Evolutionary conservation across 192 early-diverging fungal genomes (phyloP), one percentile per base, ranked within the genome.

Genomic region (Linnemannia zychae): DNA sequence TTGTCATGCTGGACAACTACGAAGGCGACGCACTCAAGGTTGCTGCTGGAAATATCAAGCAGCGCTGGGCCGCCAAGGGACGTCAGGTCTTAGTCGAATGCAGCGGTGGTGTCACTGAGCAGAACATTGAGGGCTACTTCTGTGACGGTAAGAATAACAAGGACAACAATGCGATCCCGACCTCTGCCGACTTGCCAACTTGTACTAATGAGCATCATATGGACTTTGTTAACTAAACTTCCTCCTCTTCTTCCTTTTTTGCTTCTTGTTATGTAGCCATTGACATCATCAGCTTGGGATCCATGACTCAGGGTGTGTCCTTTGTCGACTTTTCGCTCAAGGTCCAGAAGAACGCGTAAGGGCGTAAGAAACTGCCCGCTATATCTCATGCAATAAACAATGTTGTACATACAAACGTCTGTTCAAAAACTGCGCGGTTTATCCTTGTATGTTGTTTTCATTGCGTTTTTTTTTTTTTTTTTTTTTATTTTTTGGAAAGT

Each of bases 291-390:
- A 96, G 94, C 77, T 95, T 99, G 93, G 96, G 97, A 40, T 92
- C 94, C 57, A 91, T 99, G 78, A 96, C 97, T 12, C 98, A 99
- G 79, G 93, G 96, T 79, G 98, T 99, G 7, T 96, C 95, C 22
- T 97, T 98, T 86, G 94, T 99, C 36, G 98, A 99, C 82, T 99
- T 97, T 88, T 99, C 98, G 9, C 93, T 99, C 69, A 99, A 99
- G 87, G 95, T 99, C 40, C 79, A 89, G 67, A 88, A 89, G 67
- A 28, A 36, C 37, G 71, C 71, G 33, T 87, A 77, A 74, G 73
- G 28, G 28, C 57, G 24, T 15, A 12, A 63, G 57, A 63, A 31
- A 44, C 3, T 12, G 24, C 12, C 28, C 28, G 57, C 57, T n/a
- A n/a, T n/a, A n/a, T n/a, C n/a, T n/a, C n/a, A n/a, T n/a, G n/a